Evolutionary conservation across 805 yeast genomes (phyloP).

Genomic region (Sugiyamaella valdiviana): DNA sequence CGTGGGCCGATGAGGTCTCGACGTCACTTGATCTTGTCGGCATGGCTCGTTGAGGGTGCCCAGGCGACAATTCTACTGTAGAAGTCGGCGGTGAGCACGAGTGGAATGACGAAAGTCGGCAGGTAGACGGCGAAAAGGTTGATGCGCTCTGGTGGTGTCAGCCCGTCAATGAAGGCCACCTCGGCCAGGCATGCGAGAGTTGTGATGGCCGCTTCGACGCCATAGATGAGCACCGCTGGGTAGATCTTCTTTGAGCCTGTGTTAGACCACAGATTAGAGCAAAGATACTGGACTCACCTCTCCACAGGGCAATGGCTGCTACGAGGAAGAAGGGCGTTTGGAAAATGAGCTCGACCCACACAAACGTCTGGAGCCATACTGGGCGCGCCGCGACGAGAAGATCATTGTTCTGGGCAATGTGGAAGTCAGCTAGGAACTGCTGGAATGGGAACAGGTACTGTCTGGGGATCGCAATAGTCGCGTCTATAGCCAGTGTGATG

Average conservation of each 20-base stretch:
- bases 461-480: conserved; percentile 60
- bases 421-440: conserved; percentile 46
- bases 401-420: conserved; percentile 62
- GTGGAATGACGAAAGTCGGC: conserved; percentile 70
- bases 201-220: conserved; percentile 75
- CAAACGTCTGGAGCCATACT: conserved; percentile 68
- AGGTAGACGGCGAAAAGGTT: conserved; percentile 50
- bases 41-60: conserved; percentile 3
- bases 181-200: conserved; percentile 59
- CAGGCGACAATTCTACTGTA: conserved; percentile 19
- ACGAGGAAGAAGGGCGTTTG: conserved; percentile 81
- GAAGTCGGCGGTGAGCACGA: conserved; percentile 46
- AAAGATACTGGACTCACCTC: too few relatives aligned
- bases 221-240: conserved; percentile 54
- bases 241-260: conserved; percentile 23
- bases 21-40: background rate
- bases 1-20: background rate
- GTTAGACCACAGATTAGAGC: too few relatives aligned
- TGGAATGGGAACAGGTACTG: conserved; percentile 46
- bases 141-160: conserved; percentile 34
- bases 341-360: conserved; percentile 60
- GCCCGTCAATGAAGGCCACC: conserved; percentile 30
- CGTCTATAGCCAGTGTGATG: conserved; percentile 69
- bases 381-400: conserved; percentile 56
- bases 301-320: conserved; percentile 35